These are phyloP conservation scores for Starmerella etchellsii DNA, from an alignment of 805 yeast species.

Conservation along the genomic window DNA sequence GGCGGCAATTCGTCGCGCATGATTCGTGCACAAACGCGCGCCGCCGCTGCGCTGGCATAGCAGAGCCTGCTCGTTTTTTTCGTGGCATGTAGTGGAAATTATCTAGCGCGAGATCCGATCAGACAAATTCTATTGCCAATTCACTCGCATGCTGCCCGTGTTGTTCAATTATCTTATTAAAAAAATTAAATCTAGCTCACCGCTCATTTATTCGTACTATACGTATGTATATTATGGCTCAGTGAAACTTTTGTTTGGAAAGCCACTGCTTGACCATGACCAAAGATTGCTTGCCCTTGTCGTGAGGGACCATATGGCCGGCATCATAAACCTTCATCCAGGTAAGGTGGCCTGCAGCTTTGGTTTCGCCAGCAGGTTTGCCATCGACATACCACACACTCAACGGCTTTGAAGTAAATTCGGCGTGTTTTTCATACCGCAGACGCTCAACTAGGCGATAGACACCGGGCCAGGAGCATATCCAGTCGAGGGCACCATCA, in stretches of 20 bases:
- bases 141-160: too few relatives aligned
- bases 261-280: slow-evolving; percentile 84
- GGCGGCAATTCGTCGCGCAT: too few relatives aligned
- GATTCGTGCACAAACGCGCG: too few relatives aligned
- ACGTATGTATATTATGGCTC: neutral
- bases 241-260: slow-evolving; percentile 9
- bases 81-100: too few relatives aligned
- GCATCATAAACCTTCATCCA: slow-evolving; percentile 78
- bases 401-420: slow-evolving; percentile 34
- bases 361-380: slow-evolving; percentile 52
- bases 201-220: too few relatives aligned
- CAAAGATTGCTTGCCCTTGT: slow-evolving; percentile 66
- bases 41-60: too few relatives aligned
- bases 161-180: too few relatives aligned
- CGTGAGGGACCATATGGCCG: slow-evolving; percentile 93
- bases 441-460: slow-evolving; percentile 66
- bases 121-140: too few relatives aligned
- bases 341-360: slow-evolving; percentile 59
- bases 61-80: too few relatives aligned
- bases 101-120: too few relatives aligned
- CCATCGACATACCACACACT: slow-evolving; percentile 33
- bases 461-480: slow-evolving; percentile 95
- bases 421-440: slow-evolving; percentile 50
- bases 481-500: slow-evolving; percentile 93
- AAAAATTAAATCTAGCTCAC: too few relatives aligned